These are phyloP conservation scores for Populus nigra DNA, from an alignment of 345 rosid species.

Conservation along the genomic window DNA sequence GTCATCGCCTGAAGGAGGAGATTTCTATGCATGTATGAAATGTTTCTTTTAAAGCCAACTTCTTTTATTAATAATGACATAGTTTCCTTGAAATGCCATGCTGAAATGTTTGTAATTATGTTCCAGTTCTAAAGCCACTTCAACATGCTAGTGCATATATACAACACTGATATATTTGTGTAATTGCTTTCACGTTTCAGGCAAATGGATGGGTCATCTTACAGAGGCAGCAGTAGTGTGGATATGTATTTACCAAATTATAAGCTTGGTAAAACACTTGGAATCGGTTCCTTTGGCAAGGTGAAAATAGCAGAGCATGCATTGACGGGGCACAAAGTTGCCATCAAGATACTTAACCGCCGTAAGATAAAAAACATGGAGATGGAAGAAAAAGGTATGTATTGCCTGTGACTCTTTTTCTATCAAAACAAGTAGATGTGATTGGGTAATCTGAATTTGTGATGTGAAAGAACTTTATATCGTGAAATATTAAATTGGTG, in stretches of 20 bases:
- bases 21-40: background rate
- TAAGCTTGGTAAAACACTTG: conserved; percentile 80
- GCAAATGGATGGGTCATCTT: conserved; percentile 50
- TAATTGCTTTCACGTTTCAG: conserved; percentile 12
- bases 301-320: conserved; percentile 90
- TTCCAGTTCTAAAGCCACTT: background rate
- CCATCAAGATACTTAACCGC: conserved; percentile 90
- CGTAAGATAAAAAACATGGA: conserved; percentile 71
- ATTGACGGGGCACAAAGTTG: conserved; percentile 85
- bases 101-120: background rate
- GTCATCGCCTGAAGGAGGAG: background rate
- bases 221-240: conserved; percentile 47
- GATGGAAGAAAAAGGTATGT: conserved; percentile 91
- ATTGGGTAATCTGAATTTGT: background rate
- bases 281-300: conserved; percentile 91
- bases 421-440: background rate
- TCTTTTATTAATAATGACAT: background rate
- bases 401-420: background rate
- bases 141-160: background rate
- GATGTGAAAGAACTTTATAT: too few species aligned
- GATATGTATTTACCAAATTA: conserved; percentile 63
- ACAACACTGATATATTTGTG: background rate
- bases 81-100: background rate
- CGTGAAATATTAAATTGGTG: too few species aligned
- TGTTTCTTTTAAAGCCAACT: background rate